Base-by-base conservation (phyloP, 495 filamentous ascomycete genomes). In the Hypoxylon trugodes region DNA sequence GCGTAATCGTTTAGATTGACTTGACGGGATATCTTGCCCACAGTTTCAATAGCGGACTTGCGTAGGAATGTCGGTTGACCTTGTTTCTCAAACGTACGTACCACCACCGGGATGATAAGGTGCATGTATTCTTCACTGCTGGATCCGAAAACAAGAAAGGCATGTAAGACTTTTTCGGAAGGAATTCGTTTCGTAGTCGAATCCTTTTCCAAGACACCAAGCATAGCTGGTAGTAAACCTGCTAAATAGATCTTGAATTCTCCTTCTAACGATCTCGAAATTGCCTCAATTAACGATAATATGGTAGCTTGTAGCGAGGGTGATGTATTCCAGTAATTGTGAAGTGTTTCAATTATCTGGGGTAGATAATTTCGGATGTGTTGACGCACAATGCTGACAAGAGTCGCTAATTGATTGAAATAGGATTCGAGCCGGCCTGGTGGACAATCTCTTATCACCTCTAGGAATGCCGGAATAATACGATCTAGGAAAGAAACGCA, bases 71-170 rank as follows among this genome's bases (percentile, higher is more conserved):
- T 77, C 4, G 91, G 91, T 59, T 95, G 89, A 32, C 88, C 86
- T 15, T 86, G 83, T 58, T 89, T 93, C 67, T 98, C 92, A 69
- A 97, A 97, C 50, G 96, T 86, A 12, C 88, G 85, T 13, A 99
- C 91, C 58, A 99, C 90, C n/a, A 93, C 89, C 6, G 95, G 95
- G 30, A 99, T 93, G 64, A 99, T 98, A 24, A 99, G 82, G 74
- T 98, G 95, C 95, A 99, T 98, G 74, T 98, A 97, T 72, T 97
- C 94, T 72, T 98, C 95, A 12, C 88, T 90, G 69, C 92, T 97
- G 10, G 92, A 87, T n/a, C 96, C 95, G 73, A 99, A 97, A 0
- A 99, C 89, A 33, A 98, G 79, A 69, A 99, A 95, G 1, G 93
- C 91, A 74, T 98, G 96, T 9, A 99, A 82, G 13, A 98, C 91